Percentiles rank a stretch among this genome's conserved stretches.
These are phyloP conservation scores for Escovopsis sp. DNA, from an alignment of 2,329 filamentous ascomycete species.

Conservation along the genomic window DNA sequence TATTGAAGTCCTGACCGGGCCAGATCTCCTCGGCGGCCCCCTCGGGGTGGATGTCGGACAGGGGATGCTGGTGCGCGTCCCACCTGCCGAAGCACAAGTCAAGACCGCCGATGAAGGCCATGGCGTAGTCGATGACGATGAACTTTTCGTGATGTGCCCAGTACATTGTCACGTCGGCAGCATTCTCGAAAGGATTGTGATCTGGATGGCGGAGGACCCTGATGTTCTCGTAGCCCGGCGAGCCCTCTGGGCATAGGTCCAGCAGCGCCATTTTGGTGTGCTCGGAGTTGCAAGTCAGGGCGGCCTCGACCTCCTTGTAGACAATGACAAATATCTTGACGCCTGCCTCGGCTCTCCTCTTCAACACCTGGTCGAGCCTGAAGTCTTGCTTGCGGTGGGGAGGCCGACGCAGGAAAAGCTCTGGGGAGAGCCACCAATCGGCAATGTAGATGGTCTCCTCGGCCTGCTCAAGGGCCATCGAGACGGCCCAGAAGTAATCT, in stretches of 20 bases:
- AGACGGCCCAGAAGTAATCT: slow-evolving; percentile 92
- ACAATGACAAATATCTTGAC: slow-evolving; percentile 91
- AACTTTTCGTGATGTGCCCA: slow-evolving; percentile 99
- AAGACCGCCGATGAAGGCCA: slow-evolving; percentile 87
- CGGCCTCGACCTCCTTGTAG: slow-evolving; percentile 74
- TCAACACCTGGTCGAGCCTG: slow-evolving; percentile 74
- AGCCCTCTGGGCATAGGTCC: slow-evolving; percentile 65
- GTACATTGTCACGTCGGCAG: slow-evolving; percentile 91
- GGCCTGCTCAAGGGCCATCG: slow-evolving; percentile 74
- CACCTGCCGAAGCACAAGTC: slow-evolving; percentile 93
- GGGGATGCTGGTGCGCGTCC: slow-evolving; percentile 73
- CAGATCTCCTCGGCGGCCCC: slow-evolving; percentile 74
- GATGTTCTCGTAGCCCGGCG: slow-evolving; percentile 78
- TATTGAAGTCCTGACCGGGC: slow-evolving; percentile 96
- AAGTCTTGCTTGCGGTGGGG: slow-evolving; percentile 73
- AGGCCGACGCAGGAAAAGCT: slow-evolving; percentile 73
- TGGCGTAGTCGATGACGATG: slow-evolving; percentile 79
- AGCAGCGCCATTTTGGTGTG: slow-evolving; percentile 84
- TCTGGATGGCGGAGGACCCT: slow-evolving; percentile 81
- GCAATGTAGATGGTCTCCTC: slow-evolving; percentile 90
- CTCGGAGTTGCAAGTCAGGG: slow-evolving; percentile 78
- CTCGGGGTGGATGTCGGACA: slow-evolving; percentile 77
- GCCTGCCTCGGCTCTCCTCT: slow-evolving; percentile 76
- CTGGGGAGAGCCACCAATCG: slow-evolving; percentile 94
- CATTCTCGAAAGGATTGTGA: slow-evolving; percentile 88